Conservation (phyloP, 2,329 filamentous ascomycete species). For the Macrophomina phaseolina region DNA sequence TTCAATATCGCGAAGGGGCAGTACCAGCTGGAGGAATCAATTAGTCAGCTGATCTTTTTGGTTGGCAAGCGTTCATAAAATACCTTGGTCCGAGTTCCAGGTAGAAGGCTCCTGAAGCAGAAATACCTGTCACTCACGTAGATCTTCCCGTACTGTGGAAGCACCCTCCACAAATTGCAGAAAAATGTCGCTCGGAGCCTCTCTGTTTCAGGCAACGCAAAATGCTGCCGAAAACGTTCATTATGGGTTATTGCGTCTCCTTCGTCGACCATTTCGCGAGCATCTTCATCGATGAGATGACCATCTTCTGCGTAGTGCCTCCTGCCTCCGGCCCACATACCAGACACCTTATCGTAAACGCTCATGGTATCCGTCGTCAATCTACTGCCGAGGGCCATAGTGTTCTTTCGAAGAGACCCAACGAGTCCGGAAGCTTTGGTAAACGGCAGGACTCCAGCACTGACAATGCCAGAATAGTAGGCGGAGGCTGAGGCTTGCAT, state of each 20-base stretch:
- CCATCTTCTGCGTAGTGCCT: slow-evolving; percentile 84
- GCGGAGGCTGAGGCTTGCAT: slow-evolving; percentile 21
- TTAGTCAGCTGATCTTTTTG: slow-evolving; percentile 27
- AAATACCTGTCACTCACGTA: slow-evolving; percentile 89
- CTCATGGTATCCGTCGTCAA: slow-evolving; percentile 92
- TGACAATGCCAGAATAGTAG: slow-evolving; percentile 59
- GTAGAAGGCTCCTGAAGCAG: slow-evolving; percentile 90
- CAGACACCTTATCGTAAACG: slow-evolving; percentile 94
- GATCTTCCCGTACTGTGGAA: slow-evolving; percentile 94
- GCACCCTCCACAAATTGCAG: slow-evolving; percentile 84
- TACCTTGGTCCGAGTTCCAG: slow-evolving; percentile 83
- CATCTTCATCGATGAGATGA: slow-evolving; percentile 67
- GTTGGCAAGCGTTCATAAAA: not conserved
- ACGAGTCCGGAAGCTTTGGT: slow-evolving; percentile 84
- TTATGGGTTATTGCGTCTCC: slow-evolving; percentile 60
- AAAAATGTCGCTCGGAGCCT: slow-evolving; percentile 88
- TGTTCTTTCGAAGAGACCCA: slow-evolving; percentile 78
- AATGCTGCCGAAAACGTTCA: slow-evolving; percentile 82
- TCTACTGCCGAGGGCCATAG: slow-evolving; percentile 80
- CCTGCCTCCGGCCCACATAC: slow-evolving; percentile 92
- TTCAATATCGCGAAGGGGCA: slow-evolving; percentile 89
- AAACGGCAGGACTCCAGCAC: slow-evolving; percentile 74
- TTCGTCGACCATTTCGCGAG: slow-evolving; percentile 62
- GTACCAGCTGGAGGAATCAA: slow-evolving; percentile 61
- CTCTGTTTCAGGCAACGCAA: slow-evolving; percentile 84